These are phyloP conservation scores for Pleurotus tuoliensis DNA, from an alignment of 768 basidiomycete genomes.

Conservation along the genomic window DNA sequence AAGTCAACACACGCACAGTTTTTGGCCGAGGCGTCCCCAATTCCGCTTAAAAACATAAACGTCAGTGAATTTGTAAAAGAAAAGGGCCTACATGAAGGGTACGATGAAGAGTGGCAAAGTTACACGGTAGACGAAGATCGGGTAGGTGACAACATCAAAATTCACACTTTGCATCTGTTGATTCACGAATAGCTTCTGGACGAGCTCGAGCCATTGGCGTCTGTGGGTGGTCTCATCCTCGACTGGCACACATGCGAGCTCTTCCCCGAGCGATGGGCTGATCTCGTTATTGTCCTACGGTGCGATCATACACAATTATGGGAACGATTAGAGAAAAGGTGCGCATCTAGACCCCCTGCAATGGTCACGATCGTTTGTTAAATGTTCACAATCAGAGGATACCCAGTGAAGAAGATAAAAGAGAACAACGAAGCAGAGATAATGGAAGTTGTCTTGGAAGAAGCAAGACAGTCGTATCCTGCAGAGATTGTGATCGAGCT, in stretches of 20 bases:
- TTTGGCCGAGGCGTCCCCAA: conserved; percentile 67
- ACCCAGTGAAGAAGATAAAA: conserved; percentile 89
- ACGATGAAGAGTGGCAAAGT: conserved; percentile 92
- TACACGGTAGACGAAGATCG: conserved; percentile 96
- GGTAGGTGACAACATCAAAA: conserved; percentile 39
- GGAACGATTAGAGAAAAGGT: conserved; percentile 91
- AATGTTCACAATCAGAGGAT: conserved; percentile 50
- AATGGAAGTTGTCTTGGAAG: conserved; percentile 87
- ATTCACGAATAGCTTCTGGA: conserved; percentile 65
- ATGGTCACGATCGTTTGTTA: conserved; percentile 4
- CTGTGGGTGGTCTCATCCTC: conserved; percentile 75
- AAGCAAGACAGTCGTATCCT: conserved; percentile 84
- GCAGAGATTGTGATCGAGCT: conserved; percentile 86
- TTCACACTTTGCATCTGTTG: conserved; percentile 6
- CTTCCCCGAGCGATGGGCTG: conserved; percentile 96
- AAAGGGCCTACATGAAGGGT: conserved; percentile 74
- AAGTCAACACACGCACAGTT: conserved; percentile 91
- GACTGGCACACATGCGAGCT: conserved; percentile 95
- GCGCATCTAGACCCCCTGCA: conserved; percentile 13
- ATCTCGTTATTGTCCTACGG: conserved; percentile 88
- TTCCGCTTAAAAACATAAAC: conserved; percentile 79
- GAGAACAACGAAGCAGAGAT: conserved; percentile 99
- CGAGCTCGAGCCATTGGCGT: conserved; percentile 71
- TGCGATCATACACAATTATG: conserved; percentile 87
- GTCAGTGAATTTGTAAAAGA: conserved; percentile 89